These are phyloP conservation scores for Eragrostis curvula DNA, from an alignment of 176 grass and related monocot genomes.

Conservation along the genomic window DNA sequence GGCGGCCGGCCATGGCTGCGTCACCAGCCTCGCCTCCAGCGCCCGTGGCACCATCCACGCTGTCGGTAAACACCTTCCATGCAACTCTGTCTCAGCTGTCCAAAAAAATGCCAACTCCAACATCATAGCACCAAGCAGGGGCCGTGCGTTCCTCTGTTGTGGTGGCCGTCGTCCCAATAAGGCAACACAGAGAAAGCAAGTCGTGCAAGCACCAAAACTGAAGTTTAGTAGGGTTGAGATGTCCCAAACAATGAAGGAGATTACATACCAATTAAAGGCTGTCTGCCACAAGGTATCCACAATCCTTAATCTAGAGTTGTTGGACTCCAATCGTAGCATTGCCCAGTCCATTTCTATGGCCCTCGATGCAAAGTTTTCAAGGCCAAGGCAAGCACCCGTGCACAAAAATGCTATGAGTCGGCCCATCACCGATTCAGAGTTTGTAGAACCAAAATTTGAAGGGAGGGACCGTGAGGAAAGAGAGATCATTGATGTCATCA, in stretches of 20 bases:
- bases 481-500: not conserved
- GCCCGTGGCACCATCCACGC: not conserved
- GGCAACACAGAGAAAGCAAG: not conserved
- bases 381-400: not conserved
- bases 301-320: not conserved
- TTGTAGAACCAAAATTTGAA: not conserved
- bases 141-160: no score
- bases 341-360: not conserved
- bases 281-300: not conserved
- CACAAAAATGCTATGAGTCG: not conserved
- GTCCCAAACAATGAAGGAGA: not conserved
- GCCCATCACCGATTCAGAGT: not conserved
- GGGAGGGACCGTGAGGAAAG: not conserved
- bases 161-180: fast-evolving
- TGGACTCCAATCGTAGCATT: not conserved
- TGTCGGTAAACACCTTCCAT: not conserved
- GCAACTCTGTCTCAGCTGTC: not conserved
- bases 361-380: not conserved
- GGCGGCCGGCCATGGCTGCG: not conserved
- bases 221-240: not conserved
- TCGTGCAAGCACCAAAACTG: not conserved
- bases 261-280: not conserved
- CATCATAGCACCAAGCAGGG: no score
- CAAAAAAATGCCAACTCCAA: not conserved
- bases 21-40: not conserved